A percentile compares a stretch with the other conserved stretches of the same genome.
phyloP scores from a whole-genome alignment of 192 early-diverging fungal genomes.

The Umbelopsis ramanniana region DNA sequence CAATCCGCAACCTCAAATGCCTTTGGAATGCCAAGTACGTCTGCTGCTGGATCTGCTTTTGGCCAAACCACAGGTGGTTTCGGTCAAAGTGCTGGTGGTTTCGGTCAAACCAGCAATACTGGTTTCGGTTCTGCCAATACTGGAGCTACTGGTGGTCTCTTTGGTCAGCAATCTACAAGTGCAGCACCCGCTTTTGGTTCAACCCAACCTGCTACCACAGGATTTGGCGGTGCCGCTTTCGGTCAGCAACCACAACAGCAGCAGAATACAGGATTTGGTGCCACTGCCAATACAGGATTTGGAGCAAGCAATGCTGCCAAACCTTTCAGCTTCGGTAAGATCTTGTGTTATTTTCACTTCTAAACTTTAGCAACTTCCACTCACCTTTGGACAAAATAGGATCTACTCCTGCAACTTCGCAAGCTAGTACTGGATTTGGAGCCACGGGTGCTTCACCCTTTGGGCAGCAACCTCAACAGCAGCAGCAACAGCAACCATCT shows the following conservation, averaged over 20 bases:
- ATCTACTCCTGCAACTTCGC: slow-evolving; percentile 19
- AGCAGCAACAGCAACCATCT: slow-evolving; percentile 2
- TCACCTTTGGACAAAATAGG: background rate
- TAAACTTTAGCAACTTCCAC: background rate
- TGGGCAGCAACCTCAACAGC: slow-evolving; percentile 34
- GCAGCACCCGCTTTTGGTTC: slow-evolving; percentile 24
- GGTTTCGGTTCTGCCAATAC: slow-evolving; percentile 26
- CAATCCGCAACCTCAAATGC: slow-evolving; percentile 21
- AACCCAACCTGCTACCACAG: slow-evolving; percentile 34
- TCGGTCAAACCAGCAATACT: slow-evolving; percentile 40
- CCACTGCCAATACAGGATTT: slow-evolving; percentile 24
- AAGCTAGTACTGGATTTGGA: slow-evolving; percentile 51
- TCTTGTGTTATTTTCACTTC: background rate
- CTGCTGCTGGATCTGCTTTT: slow-evolving; percentile 36
- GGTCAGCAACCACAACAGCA: slow-evolving; percentile 23
- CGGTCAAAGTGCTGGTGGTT: slow-evolving; percentile 26
- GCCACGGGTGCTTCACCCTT: slow-evolving; percentile 45
- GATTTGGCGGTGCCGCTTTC: slow-evolving; percentile 34
- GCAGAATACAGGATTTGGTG: slow-evolving; percentile 29
- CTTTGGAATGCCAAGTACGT: slow-evolving; percentile 41
- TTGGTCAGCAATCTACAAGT: slow-evolving; percentile 19
- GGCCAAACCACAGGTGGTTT: slow-evolving; percentile 36
- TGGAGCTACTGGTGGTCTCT: slow-evolving; percentile 28
- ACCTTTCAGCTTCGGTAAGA: slow-evolving; percentile 38
- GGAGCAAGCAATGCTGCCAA: slow-evolving; percentile 31